A percentile compares a stretch with the other conserved stretches of the same genome.
Conservation (phyloP, 2,329 filamentous ascomycete genomes). For the Cryphonectria nitschkei region DNA sequence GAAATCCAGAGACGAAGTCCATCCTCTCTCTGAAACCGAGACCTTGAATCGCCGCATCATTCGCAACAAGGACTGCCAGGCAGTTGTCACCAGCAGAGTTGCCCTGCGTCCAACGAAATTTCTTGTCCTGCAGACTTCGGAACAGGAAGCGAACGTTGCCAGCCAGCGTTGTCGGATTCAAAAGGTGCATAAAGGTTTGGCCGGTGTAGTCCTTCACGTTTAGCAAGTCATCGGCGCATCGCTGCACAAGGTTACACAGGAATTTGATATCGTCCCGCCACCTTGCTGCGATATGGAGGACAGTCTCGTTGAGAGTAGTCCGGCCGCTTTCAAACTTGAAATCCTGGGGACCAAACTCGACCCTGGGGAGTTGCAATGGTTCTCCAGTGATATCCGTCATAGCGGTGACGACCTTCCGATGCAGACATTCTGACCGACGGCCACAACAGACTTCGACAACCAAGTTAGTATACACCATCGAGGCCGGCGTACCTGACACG, state of each 20-base stretch:
- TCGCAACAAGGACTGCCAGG: background rate
- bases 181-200: background rate
- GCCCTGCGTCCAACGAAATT: conserved; percentile 3
- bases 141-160: conserved; percentile 6
- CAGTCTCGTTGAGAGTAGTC: conserved; percentile 6
- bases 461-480: conserved; percentile 1
- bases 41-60: background rate
- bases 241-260: background rate
- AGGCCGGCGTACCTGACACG: background rate
- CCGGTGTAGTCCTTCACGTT: conserved; percentile 7
- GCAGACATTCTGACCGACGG: conserved; percentile 4
- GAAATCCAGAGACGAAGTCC: conserved; percentile 10
- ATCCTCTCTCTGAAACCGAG: conserved; percentile 2
- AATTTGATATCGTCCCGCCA: background rate
- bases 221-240: conserved; percentile 4
- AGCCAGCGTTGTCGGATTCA: background rate
- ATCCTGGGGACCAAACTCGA: background rate
- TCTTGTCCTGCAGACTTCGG: conserved; percentile 8
- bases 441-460: conserved; percentile 10
- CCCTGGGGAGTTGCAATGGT: conserved; percentile 3
- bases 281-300: conserved; percentile 8
- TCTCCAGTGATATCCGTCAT: conserved; percentile 3
- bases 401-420: conserved; percentile 8
- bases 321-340: conserved; percentile 1
- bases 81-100: conserved; percentile 1